Percentiles rank a stretch among this genome's conserved stretches.
Evolutionary conservation across 2,329 filamentous ascomycete genomes (phyloP).

Genomic region (Sphaerulina populicola): DNA sequence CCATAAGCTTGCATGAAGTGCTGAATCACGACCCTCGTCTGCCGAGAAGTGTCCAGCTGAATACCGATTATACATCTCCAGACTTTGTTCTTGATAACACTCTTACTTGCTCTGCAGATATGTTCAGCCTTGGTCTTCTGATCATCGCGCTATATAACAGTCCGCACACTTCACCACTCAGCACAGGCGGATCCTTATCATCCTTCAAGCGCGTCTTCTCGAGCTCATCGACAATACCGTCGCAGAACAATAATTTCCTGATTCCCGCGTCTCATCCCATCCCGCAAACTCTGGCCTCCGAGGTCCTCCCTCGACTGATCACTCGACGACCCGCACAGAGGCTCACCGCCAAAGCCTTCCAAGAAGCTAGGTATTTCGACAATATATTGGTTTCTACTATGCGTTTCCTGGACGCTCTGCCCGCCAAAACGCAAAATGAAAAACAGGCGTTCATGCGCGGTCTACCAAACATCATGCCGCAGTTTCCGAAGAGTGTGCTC

Average conservation of each 20-base stretch:
- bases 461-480: conserved; percentile 73
- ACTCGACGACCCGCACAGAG: conserved; percentile 80
- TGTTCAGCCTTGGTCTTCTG: conserved; percentile 86
- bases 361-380: conserved; percentile 92
- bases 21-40: conserved; percentile 78
- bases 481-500: conserved; percentile 86
- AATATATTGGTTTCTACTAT: conserved; percentile 95
- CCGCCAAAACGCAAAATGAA: conserved; percentile 82
- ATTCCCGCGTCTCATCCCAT: conserved; percentile 59
- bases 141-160: conserved; percentile 88
- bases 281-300: conserved; percentile 65
- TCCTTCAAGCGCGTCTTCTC: conserved; percentile 79
- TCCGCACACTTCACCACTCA: conserved; percentile 80
- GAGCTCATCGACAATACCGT: conserved; percentile 69
- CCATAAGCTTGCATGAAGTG: conserved; percentile 73
- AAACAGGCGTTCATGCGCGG: conserved; percentile 89
- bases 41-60: conserved; percentile 73
- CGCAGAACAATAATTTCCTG: conserved; percentile 73
- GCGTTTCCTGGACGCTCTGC: conserved; percentile 82
- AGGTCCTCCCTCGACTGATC: conserved; percentile 76
- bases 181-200: conserved; percentile 69
- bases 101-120: conserved; percentile 72
- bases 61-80: conserved; percentile 87
- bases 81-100: conserved; percentile 92
- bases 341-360: conserved; percentile 81